A percentile compares a stretch with the other conserved stretches of the same genome.
These are phyloP conservation scores for Rhizophagus clarus DNA, from an alignment of 192 early-diverging fungal species.

Conservation along the genomic window DNA sequence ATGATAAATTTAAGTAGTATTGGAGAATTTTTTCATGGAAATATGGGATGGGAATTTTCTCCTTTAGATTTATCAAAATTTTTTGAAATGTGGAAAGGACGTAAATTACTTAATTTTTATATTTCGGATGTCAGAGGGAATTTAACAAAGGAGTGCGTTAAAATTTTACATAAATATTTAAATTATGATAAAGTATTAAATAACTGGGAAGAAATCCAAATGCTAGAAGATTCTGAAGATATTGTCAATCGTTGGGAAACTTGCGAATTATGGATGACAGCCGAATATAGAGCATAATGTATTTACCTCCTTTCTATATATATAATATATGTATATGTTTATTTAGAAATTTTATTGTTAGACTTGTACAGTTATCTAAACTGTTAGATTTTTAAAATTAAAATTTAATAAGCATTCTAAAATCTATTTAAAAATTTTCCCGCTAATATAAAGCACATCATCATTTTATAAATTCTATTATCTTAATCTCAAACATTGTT, in stretches of 20 bases:
- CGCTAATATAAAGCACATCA: too few relatives aligned
- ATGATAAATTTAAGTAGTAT: neutral
- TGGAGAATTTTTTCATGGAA: neutral
- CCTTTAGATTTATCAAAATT: neutral
- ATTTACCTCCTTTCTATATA: too few relatives aligned
- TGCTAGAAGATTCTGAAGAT: neutral
- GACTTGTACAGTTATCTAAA: too few relatives aligned
- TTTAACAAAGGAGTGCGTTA: neutral
- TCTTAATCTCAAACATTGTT: too few relatives aligned
- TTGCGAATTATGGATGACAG: neutral
- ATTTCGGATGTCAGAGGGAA: neutral
- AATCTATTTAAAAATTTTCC: too few relatives aligned
- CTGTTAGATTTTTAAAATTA: too few relatives aligned
- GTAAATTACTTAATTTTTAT: neutral
- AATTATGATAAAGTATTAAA: neutral
- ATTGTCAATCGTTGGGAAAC: neutral
- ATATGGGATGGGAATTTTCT: neutral
- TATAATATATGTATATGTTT: neutral
- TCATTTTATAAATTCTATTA: too few relatives aligned
- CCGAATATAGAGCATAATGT: neutral
- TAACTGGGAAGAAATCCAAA: neutral
- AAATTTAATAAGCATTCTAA: too few relatives aligned
- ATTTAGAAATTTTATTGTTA: too few relatives aligned
- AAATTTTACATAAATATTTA: neutral
- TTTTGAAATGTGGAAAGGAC: neutral